A percentile compares a stretch with the other conserved stretches of the same genome.
Evolutionary conservation across 805 yeast species (phyloP).

Genomic region (Debaryomyces maramus): DNA sequence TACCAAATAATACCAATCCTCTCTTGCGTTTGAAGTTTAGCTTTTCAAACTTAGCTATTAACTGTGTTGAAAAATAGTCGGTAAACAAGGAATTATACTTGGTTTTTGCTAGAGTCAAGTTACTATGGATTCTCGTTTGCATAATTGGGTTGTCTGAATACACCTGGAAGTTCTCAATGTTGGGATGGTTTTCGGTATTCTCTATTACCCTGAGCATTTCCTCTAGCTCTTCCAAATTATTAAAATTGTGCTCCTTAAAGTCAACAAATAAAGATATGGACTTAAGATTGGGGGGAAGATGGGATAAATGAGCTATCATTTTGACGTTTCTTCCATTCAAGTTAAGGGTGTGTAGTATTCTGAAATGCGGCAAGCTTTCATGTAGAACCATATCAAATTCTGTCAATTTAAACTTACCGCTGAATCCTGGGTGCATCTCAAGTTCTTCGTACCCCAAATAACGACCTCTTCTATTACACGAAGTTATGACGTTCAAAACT

Average conservation of each 20-base stretch:
- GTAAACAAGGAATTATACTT: background rate
- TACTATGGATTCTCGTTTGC: constrained; percentile 7
- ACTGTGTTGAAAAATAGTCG: constrained; percentile 3
- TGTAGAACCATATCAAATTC: background rate
- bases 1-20: constrained; percentile 6
- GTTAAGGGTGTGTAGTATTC: background rate
- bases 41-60: constrained; percentile 2
- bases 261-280: constrained; percentile 2
- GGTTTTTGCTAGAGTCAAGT: background rate
- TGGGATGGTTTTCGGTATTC: background rate
- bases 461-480: background rate
- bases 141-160: constrained; percentile 7
- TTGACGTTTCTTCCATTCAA: constrained; percentile 1
- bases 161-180: constrained; percentile 6
- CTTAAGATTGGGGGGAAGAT: constrained; percentile 2
- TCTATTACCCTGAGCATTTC: background rate
- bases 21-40: background rate
- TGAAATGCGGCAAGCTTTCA: background rate
- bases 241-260: constrained; percentile 2
- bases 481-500: background rate
- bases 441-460: background rate
- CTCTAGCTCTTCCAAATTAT: background rate
- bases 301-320: background rate
- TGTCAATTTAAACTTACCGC: background rate
- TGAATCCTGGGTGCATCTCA: background rate